phyloP scores from a whole-genome alignment of 257 asterid genomes.

The Nemophila menziesii region DNA sequence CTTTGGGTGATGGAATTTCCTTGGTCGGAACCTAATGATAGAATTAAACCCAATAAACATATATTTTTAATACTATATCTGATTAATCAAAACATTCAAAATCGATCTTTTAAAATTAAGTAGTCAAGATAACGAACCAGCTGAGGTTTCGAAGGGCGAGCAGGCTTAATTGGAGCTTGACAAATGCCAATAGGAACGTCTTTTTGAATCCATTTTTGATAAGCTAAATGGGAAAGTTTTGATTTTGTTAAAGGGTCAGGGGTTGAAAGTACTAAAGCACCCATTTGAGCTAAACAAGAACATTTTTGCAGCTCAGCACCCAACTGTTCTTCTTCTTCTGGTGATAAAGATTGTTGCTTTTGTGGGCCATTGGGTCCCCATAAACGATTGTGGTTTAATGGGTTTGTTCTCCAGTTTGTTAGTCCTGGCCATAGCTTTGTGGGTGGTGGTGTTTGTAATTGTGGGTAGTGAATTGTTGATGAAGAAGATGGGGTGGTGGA shows the following conservation, averaged over 20 bases:
- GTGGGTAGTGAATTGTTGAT: constrained; percentile 25
- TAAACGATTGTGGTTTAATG: constrained; percentile 47
- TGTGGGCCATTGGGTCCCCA: constrained; percentile 88
- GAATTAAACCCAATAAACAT: not conserved
- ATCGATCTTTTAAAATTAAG: not conserved
- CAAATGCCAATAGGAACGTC: constrained; percentile 59
- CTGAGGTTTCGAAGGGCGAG: constrained; percentile 70
- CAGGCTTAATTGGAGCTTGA: constrained; percentile 48
- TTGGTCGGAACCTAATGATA: constrained; percentile 64
- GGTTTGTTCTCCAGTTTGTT: constrained; percentile 54
- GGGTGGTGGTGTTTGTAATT: constrained; percentile 10
- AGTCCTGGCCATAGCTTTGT: constrained; percentile 69
- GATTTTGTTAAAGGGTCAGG: constrained; percentile 67
- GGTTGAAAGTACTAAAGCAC: constrained; percentile 56
- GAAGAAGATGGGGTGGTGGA: constrained; percentile 10
- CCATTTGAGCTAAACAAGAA: constrained; percentile 81
- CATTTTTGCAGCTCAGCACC: constrained; percentile 14
- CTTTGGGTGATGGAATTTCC: constrained; percentile 74
- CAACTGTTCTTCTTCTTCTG: constrained; percentile 1
- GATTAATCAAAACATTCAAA: not conserved
- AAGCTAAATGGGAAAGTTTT: constrained; percentile 67
- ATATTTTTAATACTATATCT: too few species aligned
- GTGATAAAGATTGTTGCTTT: constrained; percentile 3
- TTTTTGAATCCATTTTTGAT: constrained; percentile 46
- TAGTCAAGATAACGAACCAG: constrained; percentile 28